phyloP scores from a whole-genome alignment of 106 monocot genomes.

The Dactylorhiza incarnata region DNA sequence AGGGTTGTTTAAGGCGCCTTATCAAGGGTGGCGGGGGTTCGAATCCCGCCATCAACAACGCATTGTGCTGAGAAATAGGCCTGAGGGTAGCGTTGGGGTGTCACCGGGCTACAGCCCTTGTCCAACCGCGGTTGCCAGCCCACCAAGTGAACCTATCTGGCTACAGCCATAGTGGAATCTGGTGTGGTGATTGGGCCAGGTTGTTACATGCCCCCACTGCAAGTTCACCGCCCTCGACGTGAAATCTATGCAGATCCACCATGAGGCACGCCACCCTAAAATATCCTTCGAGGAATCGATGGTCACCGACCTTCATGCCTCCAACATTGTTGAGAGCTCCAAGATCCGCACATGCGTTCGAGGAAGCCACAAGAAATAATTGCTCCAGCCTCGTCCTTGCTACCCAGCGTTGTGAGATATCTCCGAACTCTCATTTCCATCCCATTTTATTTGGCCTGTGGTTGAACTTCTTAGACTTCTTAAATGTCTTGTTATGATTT shows the following conservation, averaged over 20 bases:
- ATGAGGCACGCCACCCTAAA: conserved; percentile 89
- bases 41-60: too few species aligned
- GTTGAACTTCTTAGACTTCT: background rate
- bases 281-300: conserved; percentile 74
- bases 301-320: conserved; percentile 72
- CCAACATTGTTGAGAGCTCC: conserved; percentile 12
- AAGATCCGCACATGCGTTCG: conserved; percentile 77
- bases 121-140: too few species aligned
- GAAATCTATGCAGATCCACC: conserved; percentile 98
- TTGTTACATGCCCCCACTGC: conserved; percentile 96
- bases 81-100: too few species aligned
- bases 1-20: too few species aligned
- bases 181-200: too few species aligned
- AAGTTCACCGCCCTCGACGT: conserved; percentile 74
- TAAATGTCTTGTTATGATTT: background rate
- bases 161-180: too few species aligned
- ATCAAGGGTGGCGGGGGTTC: too few species aligned
- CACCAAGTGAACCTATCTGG: too few species aligned
- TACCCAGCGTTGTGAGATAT: background rate
- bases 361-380: conserved; percentile 80
- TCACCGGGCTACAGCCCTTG: too few species aligned
- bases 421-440: background rate
- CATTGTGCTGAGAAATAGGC: too few species aligned
- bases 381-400: background rate
- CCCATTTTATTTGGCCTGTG: background rate